Conservation (phyloP, 495 filamentous ascomycete species). For the Aspergillus ostianus region DNA sequence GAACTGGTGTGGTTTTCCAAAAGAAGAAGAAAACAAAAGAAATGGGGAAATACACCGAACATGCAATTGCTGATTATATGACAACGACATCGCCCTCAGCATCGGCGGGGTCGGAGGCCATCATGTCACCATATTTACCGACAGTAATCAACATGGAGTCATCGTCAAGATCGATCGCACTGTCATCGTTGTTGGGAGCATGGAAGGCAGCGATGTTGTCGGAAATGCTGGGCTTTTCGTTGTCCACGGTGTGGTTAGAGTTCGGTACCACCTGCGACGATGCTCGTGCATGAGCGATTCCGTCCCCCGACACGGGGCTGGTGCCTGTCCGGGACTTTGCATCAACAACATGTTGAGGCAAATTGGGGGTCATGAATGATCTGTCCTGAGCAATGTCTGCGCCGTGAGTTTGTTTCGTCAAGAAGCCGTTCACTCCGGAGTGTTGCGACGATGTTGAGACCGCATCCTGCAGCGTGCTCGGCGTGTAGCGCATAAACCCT, state of each 20-base stretch:
- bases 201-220: slow-evolving; percentile 35
- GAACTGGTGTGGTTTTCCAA: slow-evolving; percentile 16
- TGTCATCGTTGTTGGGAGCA: slow-evolving; percentile 45
- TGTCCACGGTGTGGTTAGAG: slow-evolving; percentile 15
- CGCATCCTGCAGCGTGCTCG: slow-evolving; percentile 43
- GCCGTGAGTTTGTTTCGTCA: slow-evolving; percentile 22
- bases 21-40: slow-evolving; percentile 6
- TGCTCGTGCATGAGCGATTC: slow-evolving; percentile 8
- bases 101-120: slow-evolving; percentile 48
- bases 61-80: slow-evolving; percentile 31
- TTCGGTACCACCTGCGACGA: slow-evolving; percentile 13
- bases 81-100: slow-evolving; percentile 51
- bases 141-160: slow-evolving; percentile 47
- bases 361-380: slow-evolving; percentile 11
- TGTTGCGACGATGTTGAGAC: slow-evolving; percentile 32
- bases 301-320: slow-evolving; percentile 8
- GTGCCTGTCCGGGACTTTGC: slow-evolving; percentile 12
- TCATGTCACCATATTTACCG: slow-evolving; percentile 51
- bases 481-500: slow-evolving; percentile 73
- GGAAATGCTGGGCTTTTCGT: slow-evolving; percentile 25
- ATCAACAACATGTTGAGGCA: slow-evolving; percentile 3
- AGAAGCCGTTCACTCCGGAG: slow-evolving; percentile 20
- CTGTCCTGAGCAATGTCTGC: slow-evolving; percentile 15
- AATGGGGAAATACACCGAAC: neutral
- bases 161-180: slow-evolving; percentile 48